Base-by-base conservation (phyloP, 305 asterid genomes). In the Striga hermonthica region DNA sequence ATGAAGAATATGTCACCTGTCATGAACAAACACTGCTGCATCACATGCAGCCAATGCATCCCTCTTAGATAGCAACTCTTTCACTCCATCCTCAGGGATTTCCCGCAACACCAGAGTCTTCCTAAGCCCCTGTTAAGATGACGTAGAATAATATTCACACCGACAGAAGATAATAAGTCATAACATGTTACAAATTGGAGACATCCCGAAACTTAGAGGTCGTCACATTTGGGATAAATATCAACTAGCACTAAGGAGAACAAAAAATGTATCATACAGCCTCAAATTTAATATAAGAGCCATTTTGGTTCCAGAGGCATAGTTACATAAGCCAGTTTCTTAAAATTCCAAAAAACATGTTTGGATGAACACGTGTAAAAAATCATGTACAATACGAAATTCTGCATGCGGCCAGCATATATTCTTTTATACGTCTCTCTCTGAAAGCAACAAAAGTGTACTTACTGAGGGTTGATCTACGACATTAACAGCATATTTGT, bases 21-120 rank as follows among this genome's bases (percentile, higher is more conserved):
- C 97, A 74, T 93, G 98, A 68, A 90, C 95, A 82, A 93, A 93
- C 70, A 90, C 61, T 53, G 97, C 98, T 36, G 90, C 81, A 70
- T 93, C 98, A 66, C 98, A 93, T 57, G 84, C 79, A 44, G 97
- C 93, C 82, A 93, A 80, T 62, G 95, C 91, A 73, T 93, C 95
- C 83, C 66, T 88, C 57, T 58, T 76, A 13, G 90, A 81, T 44
- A 93, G 79, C n/a, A 90, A 84, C 69, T 74, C 82, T 44, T 83
- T 79, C 60, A 93, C 95, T 74, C 83, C 84, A 48, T 82, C 95
- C 76, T 84, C 95, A 4, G 90, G 88, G 75, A 90, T 88, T 87
- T 93, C 98, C 62, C 91, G 83, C 76, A 93, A 75, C 16, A 93
- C 88, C 43, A 93, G 95, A 56, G 87, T 83, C 82, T 87, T 90